phyloP scores from a whole-genome alignment of 306 rosid genomes.

The Begonia loranthoides region DNA sequence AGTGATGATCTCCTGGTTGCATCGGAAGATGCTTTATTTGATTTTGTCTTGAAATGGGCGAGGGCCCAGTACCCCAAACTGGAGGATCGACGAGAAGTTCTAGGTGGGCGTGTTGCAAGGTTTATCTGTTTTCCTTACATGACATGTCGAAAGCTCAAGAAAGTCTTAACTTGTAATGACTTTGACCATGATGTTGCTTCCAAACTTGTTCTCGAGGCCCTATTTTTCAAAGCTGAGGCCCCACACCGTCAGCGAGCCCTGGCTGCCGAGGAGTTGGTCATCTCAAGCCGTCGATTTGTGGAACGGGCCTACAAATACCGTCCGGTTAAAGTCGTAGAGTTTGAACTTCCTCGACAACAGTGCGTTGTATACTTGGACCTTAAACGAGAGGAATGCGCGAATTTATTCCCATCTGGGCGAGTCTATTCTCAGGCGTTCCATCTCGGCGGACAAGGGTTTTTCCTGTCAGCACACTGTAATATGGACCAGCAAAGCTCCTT shows the following conservation, averaged over 20 bases:
- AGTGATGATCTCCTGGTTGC: constrained; percentile 85
- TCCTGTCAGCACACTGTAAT: constrained; percentile 85
- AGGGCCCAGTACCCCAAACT: constrained; percentile 41
- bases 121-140: constrained; percentile 72
- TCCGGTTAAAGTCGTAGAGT: constrained; percentile 82
- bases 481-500: constrained; percentile 85
- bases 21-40: constrained; percentile 82
- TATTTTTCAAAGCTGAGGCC: constrained; percentile 11
- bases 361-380: constrained; percentile 80
- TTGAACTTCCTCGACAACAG: constrained; percentile 73
- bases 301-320: constrained; percentile 31
- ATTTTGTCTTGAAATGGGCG: constrained; percentile 80
- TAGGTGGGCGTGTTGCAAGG: constrained; percentile 49
- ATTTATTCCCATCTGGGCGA: too few relatives aligned
- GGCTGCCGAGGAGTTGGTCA: too few relatives aligned
- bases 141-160: constrained; percentile 73
- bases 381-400: constrained; percentile 66
- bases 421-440: too few relatives aligned
- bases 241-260: constrained; percentile 63
- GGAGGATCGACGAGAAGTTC: constrained; percentile 68
- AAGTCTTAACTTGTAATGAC: constrained; percentile 62
- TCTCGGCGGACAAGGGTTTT: constrained; percentile 48
- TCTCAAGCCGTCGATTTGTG: constrained; percentile 22
- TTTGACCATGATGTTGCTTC: constrained; percentile 66
- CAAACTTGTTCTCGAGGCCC: constrained; percentile 70